Evolutionary conservation across 371 early-diverging fungal species (phyloP), one percentile per base, ranked within the genome.

Genomic region (Sporodiniella umbellata): DNA sequence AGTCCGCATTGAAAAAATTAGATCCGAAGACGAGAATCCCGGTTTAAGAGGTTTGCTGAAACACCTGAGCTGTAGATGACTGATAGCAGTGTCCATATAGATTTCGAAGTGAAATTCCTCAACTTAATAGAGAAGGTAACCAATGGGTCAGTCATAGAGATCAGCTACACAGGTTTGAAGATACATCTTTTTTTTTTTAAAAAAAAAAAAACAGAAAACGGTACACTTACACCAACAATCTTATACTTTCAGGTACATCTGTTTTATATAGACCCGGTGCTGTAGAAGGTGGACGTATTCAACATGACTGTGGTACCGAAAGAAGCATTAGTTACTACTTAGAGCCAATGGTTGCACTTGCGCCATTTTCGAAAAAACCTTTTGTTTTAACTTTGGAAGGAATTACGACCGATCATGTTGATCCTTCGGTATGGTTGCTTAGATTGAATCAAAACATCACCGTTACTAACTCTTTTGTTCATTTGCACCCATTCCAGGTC

Each of bases 271-370:
- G 85, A 51, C 98, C 98, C 0, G 98, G 98, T 17, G 81, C 89
- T 43, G 87, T 98, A 54, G 76, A 75, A 24, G 96, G 96, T 50
- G 98, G 98, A 22, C 85, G 80, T 45, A 69, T 96, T 18, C 66
- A 74, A 40, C 92, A 93, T 65, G 95, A 91, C 47, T 94, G 95
- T 62, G 84, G 83, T 14, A 77, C 70, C 6, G 73, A 68, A 1
- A 84, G 97, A 19, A 85, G 87, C 14, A 84, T 97, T 31, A 94
- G 92, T 24, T 97, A 98, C 67, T 98, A 87, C 58, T 70, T 98
- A 23, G 95, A 95, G 58, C 88, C 92, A 2, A 60, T 99, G 55
- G 78, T 96, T 45, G 87, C 90, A 3, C 78, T 98, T 37, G 93
- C 92, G 21, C 96, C 97, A 8, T 99, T 99, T 67, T 83, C 88